Evolutionary conservation across 768 basidiomycete species (phyloP), one percentile per base, ranked within the genome.

Genomic region (Boletus reticuloceps): DNA sequence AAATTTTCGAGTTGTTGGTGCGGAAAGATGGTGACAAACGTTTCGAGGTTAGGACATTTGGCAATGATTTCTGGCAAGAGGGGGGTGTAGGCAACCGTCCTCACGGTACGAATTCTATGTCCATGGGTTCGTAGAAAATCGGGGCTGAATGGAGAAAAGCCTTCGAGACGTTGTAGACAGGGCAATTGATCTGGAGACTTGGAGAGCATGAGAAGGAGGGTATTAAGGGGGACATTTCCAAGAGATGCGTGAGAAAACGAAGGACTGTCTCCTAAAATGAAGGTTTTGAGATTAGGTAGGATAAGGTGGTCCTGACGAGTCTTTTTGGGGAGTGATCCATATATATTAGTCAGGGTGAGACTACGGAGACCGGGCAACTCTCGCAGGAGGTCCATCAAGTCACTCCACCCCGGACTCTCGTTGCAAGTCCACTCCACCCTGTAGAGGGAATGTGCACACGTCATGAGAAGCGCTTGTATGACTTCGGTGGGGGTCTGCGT

Each of bases 381-480:
- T 27, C 64, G 71, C 53, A 74, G 70, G n/a, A 80, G 55, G 38
- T 61, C 51, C 41, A 73, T 69, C 19, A 80, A 53, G 58, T 79
- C 76, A 20, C 62, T 51, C 63, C 74, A 78, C 0, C 69, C 67
- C 1, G 78, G 79, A 32, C 73, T 66, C 57, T 80, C 79, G 10
- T 75, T 75, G 20, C 74, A 71, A 9, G 67, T 74, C 77, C 79
- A 80, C 56, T 79, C 79, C 2, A 79, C 47, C 27, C 79, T 71
- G 42, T 69, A 72, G 13, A 80, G 66, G n/a, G 74, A 72, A 29
- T 59, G 56, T 4, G 69, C 62, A 29, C 72, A 74, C 11, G 71
- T 63, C 2, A 51, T 46, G 11, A 72, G 60, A 22, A 79, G 61
- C 1, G 71, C 70, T 36, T 64, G 61, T 16, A 77, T 62, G 20